These are phyloP conservation scores for Saksenaea vasiformis DNA, from an alignment of 371 early-diverging fungal genomes.

Conservation along the genomic window DNA sequence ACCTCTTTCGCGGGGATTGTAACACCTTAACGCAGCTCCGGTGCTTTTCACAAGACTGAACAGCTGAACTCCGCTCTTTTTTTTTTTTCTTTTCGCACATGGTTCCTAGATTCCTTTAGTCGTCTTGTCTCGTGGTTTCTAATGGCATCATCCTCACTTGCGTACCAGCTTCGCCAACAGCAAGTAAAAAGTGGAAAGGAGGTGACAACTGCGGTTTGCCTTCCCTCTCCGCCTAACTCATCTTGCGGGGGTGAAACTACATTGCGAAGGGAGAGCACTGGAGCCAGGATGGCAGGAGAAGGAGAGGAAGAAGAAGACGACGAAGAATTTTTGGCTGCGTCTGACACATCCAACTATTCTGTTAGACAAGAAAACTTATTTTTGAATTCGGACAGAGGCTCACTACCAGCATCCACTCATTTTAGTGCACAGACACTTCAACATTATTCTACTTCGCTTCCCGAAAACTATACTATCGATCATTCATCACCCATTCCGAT, in stretches of 20 bases:
- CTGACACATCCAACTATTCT: background rate
- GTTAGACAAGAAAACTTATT: slow-evolving; percentile 16
- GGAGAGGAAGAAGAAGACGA: background rate
- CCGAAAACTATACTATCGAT: slow-evolving; percentile 33
- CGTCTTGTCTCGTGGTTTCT: background rate
- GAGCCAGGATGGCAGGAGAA: background rate
- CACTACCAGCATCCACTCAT: slow-evolving; percentile 8
- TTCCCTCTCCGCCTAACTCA: slow-evolving; percentile 25
- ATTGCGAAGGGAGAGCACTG: background rate
- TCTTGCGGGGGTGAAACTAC: slow-evolving; percentile 17
- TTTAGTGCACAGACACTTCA: slow-evolving; percentile 23
- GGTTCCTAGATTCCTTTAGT: background rate
- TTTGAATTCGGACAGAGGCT: background rate
- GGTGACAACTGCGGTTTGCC: background rate
- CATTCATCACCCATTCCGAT: slow-evolving; percentile 20
- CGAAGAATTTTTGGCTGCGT: background rate
- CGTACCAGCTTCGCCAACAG: slow-evolving; percentile 15
- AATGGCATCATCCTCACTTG: slow-evolving; percentile 17
- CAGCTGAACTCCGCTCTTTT: background rate
- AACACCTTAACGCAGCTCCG: background rate
- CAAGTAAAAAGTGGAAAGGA: background rate
- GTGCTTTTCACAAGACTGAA: background rate
- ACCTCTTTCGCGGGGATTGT: background rate
- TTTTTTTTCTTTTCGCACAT: background rate
- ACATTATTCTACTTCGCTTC: slow-evolving; percentile 22